Evolutionary conservation across 257 asterid genomes (phyloP).

Genomic region (Coffea eugenioides): DNA sequence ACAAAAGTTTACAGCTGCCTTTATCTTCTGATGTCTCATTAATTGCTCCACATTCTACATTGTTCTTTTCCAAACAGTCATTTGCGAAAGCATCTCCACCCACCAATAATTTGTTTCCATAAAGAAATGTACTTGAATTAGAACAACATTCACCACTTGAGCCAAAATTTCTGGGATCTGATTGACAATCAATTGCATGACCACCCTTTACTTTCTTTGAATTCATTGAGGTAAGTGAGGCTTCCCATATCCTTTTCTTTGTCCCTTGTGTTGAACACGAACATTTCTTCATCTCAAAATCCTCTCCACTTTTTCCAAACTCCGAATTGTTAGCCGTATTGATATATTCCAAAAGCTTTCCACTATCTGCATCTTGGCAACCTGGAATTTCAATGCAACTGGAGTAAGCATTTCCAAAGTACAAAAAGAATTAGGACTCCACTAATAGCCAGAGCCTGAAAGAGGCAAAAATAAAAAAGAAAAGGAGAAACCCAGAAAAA

Average conservation of each 20-base stretch:
- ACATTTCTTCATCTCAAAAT: conserved; percentile 30
- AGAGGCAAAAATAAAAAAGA: too few relatives aligned
- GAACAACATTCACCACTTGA: conserved; percentile 33
- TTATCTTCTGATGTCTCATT: conserved; percentile 28
- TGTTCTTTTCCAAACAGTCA: conserved; percentile 31
- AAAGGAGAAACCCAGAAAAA: neutral
- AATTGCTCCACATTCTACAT: conserved; percentile 31
- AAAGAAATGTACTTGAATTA: conserved; percentile 25
- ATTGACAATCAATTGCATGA: conserved; percentile 41
- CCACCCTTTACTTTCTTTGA: conserved; percentile 85
- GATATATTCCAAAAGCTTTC: conserved; percentile 12
- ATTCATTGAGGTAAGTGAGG: conserved; percentile 73
- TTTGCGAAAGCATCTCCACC: conserved; percentile 26
- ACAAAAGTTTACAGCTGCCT: conserved; percentile 23
- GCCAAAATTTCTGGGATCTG: conserved; percentile 37
- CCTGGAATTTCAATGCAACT: conserved; percentile 24
- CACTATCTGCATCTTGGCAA: conserved; percentile 29
- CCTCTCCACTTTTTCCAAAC: conserved; percentile 28
- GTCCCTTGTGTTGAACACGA: conserved; percentile 47
- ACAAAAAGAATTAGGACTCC: neutral
- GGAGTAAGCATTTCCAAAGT: neutral
- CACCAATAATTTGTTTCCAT: conserved; percentile 26
- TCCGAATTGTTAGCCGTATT: conserved; percentile 29
- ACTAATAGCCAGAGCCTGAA: neutral
- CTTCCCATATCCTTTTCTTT: conserved; percentile 78